Conservation (phyloP, 2,329 filamentous ascomycete species). For the Alternaria conjuncta region DNA sequence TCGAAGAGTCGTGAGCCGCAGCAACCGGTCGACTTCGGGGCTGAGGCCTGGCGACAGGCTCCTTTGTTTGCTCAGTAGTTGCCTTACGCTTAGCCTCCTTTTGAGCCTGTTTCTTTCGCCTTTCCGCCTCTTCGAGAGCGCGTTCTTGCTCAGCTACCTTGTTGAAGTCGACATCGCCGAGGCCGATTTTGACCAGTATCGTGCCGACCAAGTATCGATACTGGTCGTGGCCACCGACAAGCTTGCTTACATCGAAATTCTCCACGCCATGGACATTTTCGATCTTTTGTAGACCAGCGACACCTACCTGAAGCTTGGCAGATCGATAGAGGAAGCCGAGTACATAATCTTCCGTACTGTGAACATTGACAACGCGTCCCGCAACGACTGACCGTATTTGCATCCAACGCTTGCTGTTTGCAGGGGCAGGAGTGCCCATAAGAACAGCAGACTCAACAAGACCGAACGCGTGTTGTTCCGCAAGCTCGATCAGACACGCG, state of each 20-base stretch:
- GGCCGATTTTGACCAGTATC: conserved; percentile 56
- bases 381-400: conserved; percentile 78
- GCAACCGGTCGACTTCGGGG: not conserved
- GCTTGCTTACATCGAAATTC: conserved; percentile 58
- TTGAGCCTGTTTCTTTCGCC: conserved; percentile 44
- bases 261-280: conserved; percentile 69
- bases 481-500: conserved; percentile 76
- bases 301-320: conserved; percentile 78
- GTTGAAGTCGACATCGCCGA: conserved; percentile 56
- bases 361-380: conserved; percentile 84
- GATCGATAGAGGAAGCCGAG: conserved; percentile 85
- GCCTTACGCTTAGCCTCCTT: conserved; percentile 29
- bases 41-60: conserved; percentile 6
- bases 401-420: conserved; percentile 73
- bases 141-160: conserved; percentile 53
- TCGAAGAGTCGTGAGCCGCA: not conserved
- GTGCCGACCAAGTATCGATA: conserved; percentile 57
- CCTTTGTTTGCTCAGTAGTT: not conserved
- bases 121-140: conserved; percentile 37
- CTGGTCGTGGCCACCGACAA: conserved; percentile 56
- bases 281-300: conserved; percentile 80
- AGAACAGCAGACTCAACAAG: conserved; percentile 82
- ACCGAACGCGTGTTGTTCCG: conserved; percentile 79
- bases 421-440: conserved; percentile 80
- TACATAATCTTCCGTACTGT: conserved; percentile 83